These are phyloP conservation scores for Hortaea werneckii DNA, from an alignment of 2,329 filamentous ascomycete species.

Conservation along the genomic window DNA sequence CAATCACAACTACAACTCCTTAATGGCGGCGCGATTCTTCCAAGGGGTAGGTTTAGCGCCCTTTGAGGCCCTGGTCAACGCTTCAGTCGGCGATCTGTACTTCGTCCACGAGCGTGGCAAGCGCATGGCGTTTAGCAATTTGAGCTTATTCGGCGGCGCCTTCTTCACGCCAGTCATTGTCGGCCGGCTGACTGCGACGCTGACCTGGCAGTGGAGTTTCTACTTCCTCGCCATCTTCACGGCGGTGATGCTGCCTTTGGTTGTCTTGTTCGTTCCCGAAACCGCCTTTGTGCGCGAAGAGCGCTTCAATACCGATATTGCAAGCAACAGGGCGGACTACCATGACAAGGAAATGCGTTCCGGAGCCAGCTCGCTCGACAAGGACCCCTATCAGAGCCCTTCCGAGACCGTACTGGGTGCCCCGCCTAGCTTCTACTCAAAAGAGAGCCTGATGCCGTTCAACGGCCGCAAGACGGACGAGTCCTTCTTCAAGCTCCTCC, in stretches of 20 bases:
- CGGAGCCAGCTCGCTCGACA: constrained; percentile 1
- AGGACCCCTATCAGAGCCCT: neutral
- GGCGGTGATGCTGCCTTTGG: constrained; percentile 55
- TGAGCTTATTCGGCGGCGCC: constrained; percentile 59
- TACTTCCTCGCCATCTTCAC: constrained; percentile 81
- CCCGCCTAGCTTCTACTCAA: constrained; percentile 9
- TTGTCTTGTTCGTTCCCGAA: constrained; percentile 76
- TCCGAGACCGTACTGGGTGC: neutral
- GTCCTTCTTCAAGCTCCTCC: constrained; percentile 52
- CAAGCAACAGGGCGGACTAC: constrained; percentile 12
- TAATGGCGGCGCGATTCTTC: constrained; percentile 69
- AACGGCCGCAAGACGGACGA: constrained; percentile 76
- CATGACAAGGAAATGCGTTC: neutral
- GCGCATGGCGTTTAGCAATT: constrained; percentile 73
- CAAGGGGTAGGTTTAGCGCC: constrained; percentile 82
- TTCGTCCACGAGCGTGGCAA: constrained; percentile 74
- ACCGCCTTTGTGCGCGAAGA: constrained; percentile 63
- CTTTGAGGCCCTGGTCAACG: constrained; percentile 83
- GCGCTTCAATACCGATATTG: constrained; percentile 50
- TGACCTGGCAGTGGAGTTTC: constrained; percentile 84
- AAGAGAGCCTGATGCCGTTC: constrained; percentile 43
- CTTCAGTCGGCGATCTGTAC: constrained; percentile 79
- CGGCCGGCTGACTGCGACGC: constrained; percentile 65
- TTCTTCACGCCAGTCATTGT: constrained; percentile 82
- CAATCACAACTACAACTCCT: constrained; percentile 56